Base-by-base conservation (phyloP, 1,284 basidiomycete species). In the Pseudozyma sp. region DNA sequence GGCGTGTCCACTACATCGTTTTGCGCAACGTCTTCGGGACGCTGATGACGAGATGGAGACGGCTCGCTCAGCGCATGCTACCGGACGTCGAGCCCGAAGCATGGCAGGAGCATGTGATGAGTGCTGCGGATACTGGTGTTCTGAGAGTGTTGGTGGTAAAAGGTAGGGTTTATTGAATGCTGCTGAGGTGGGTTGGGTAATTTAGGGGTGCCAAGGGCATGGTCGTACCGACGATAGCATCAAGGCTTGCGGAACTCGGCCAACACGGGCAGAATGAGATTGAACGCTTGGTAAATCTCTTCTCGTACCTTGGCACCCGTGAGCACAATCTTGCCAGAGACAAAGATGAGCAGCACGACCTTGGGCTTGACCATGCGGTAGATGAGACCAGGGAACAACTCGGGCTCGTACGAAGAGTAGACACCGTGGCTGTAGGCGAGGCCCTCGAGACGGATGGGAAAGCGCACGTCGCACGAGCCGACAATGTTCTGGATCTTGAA, bases 401-500 rank as follows among this genome's bases (percentile, higher is more conserved):
- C 96, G 54, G 94, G 95, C 85, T 97, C 95, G 80, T 98, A 98
- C 79, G 92, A 94, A 85, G 93, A 95, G 89, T 97, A 97, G 87
- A 94, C 92, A 85, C 96, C 96, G 89, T 99, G 97, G 81, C 91
- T 92, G 87, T 97, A 99, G 6, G 96, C 96, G 65, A 99, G 89
- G 64, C 97, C 97, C 87, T 99, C 97, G 79, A 99, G 87, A 70
- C 97, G 92, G 85, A 99, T 99, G 66, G 97, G 97, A 88, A 99
- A 99, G 87, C 97, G 97, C 81, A 99, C 97, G 85, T 99, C 97
- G 86, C 97, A 99, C 4, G 80, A 83, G 37, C 97, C 97, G 53
- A 99, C 97, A 58, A 99, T 99, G 86, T 99, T 99, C 88, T 99
- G 96, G 60, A 99, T 99, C 88, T 99, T 99, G 88, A 99, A 99